Evolutionary conservation across 2,329 filamentous ascomycete genomes (phyloP).

Genomic region (Bertia moriformis): DNA sequence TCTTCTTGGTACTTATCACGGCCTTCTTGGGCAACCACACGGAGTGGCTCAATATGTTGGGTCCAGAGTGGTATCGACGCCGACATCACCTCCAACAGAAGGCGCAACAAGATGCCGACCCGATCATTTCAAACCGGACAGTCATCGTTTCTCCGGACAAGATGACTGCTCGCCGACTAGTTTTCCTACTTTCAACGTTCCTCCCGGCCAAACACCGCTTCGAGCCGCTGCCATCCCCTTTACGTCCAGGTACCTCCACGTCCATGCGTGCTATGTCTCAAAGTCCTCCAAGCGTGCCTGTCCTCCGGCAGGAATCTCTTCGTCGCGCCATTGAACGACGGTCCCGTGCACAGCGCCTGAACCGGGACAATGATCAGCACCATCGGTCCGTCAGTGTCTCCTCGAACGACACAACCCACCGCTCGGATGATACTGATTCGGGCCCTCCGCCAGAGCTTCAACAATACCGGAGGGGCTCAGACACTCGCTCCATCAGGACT

Average conservation of each 20-base stretch:
- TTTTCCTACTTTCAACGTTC: constrained; percentile 42
- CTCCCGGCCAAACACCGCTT: constrained; percentile 29
- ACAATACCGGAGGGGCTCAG: constrained; percentile 18
- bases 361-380: constrained; percentile 14
- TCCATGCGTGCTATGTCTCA: constrained; percentile 33
- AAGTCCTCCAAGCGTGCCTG: constrained; percentile 31
- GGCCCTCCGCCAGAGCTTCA: constrained; percentile 8
- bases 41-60: constrained; percentile 39
- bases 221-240: constrained; percentile 18
- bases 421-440: constrained; percentile 16
- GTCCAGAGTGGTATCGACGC: constrained; percentile 35
- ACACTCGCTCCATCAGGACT: constrained; percentile 24
- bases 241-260: constrained; percentile 21
- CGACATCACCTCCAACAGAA: constrained; percentile 34
- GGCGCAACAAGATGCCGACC: constrained; percentile 25
- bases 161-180: constrained; percentile 39
- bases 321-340: constrained; percentile 35
- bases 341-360: constrained; percentile 26
- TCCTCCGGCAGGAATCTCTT: constrained; percentile 34
- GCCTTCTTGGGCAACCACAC: constrained; percentile 44
- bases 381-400: constrained; percentile 22
- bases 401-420: constrained; percentile 22
- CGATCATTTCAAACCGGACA: constrained; percentile 33
- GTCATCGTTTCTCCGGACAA: constrained; percentile 41
- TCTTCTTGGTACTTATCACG: constrained; percentile 41